A percentile compares a stretch with the other conserved stretches of the same genome.
Evolutionary conservation across 768 basidiomycete species (phyloP).

Genomic region (Hygrophorus pudorinus): DNA sequence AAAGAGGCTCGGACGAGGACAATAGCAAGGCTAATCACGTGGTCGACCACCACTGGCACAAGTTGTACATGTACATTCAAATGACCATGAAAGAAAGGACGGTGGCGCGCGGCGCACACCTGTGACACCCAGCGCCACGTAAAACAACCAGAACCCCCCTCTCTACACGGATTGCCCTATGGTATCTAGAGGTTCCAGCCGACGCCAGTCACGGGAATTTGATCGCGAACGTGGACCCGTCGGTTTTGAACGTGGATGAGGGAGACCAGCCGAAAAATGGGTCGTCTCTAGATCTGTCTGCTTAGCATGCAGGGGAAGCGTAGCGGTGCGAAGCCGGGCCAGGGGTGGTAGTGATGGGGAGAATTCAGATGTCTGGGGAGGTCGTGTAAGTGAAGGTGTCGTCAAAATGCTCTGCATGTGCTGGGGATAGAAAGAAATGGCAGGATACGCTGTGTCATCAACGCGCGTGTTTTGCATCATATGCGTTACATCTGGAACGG

Average conservation of each 20-base stretch:
- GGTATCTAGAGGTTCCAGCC: slow-evolving; percentile 19
- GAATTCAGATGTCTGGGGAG: not conserved
- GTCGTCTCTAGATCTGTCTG: too few relatives aligned
- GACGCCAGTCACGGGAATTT: slow-evolving; percentile 15
- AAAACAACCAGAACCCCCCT: not conserved
- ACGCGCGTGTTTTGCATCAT: slow-evolving; percentile 9
- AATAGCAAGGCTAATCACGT: too few relatives aligned
- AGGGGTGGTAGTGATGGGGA: not conserved
- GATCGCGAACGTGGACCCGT: slow-evolving; percentile 26
- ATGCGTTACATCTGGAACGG: slow-evolving; percentile 11
- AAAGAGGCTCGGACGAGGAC: too few relatives aligned
- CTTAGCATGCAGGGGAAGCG: too few relatives aligned
- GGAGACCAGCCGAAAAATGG: slow-evolving; percentile 10
- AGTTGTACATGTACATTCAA: too few relatives aligned
- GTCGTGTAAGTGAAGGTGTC: slow-evolving; percentile 11
- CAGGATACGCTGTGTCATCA: slow-evolving; percentile 5
- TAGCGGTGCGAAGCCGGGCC: not conserved
- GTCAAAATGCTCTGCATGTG: slow-evolving; percentile 15
- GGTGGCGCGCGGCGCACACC: slow-evolving; percentile 4
- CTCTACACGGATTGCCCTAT: slow-evolving; percentile 13
- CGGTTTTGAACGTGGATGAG: slow-evolving; percentile 21
- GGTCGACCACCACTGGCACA: too few relatives aligned
- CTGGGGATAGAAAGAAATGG: slow-evolving; percentile 24
- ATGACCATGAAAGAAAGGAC: not conserved
- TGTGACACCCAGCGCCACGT: not conserved